Evolutionary conservation across 495 filamentous ascomycete species (phyloP).

Genomic region (Aspergillus sclerotiicarbonarius): DNA sequence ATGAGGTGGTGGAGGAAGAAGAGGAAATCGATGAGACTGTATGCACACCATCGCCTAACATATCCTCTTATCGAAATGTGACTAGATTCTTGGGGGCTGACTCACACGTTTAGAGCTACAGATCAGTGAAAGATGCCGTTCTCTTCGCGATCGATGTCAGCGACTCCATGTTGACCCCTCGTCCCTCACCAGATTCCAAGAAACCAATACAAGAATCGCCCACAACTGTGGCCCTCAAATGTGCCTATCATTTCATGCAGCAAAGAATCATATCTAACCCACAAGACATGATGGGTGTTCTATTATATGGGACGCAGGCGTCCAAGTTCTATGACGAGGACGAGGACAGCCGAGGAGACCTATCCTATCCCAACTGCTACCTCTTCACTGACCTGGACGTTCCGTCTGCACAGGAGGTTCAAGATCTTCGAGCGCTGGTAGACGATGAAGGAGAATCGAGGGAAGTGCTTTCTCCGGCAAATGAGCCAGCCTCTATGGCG

Average conservation of each 20-base stretch:
- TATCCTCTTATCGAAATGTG: too few relatives aligned
- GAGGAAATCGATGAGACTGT: constrained; percentile 75
- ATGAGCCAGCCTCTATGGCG: constrained; percentile 74
- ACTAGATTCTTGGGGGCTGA: neutral
- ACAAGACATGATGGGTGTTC: constrained; percentile 93
- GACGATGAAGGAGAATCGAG: constrained; percentile 67
- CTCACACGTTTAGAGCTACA: constrained; percentile 66
- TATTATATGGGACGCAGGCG: constrained; percentile 89
- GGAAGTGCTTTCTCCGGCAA: constrained; percentile 64
- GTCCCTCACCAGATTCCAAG: constrained; percentile 62
- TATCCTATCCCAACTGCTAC: constrained; percentile 88
- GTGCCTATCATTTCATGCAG: constrained; percentile 93
- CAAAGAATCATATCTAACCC: constrained; percentile 97
- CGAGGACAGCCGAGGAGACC: constrained; percentile 53
- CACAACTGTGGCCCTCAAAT: constrained; percentile 81
- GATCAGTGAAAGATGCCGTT: constrained; percentile 90
- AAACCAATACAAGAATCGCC: constrained; percentile 72
- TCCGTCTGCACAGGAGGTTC: constrained; percentile 83
- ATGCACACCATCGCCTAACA: constrained; percentile 20
- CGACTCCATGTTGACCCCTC: constrained; percentile 77
- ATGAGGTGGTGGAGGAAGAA: constrained; percentile 61
- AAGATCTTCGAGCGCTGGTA: constrained; percentile 66
- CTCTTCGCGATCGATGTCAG: constrained; percentile 96
- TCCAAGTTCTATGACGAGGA: constrained; percentile 77
- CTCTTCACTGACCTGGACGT: constrained; percentile 86